A percentile compares a stretch with the other conserved stretches of the same genome.
Evolutionary conservation across 1,284 basidiomycete species (phyloP).

Genomic region (Gymnopus androsaceus): DNA sequence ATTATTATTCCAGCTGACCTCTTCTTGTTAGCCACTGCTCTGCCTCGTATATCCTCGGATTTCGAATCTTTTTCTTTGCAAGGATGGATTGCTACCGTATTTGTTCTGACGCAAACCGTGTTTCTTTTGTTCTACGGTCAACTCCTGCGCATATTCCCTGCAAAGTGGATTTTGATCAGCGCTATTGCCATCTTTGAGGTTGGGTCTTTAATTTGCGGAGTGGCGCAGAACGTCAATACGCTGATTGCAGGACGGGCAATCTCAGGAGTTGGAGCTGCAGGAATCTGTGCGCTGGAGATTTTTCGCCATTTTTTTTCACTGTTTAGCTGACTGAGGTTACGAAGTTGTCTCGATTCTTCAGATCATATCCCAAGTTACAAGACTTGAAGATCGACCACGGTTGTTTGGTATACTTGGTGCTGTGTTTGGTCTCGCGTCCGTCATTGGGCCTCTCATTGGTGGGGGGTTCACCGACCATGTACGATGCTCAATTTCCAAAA

Average conservation of each 20-base stretch:
- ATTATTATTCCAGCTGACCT: too few species aligned
- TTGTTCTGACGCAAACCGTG: conserved; percentile 36
- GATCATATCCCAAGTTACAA: conserved; percentile 36
- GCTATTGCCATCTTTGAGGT: conserved; percentile 43
- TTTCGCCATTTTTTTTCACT: conserved; percentile 25
- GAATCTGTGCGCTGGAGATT: conserved; percentile 23
- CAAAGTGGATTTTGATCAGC: conserved; percentile 43
- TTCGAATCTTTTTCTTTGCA: conserved; percentile 38
- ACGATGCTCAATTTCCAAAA: background rate
- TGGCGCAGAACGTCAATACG: conserved; percentile 35
- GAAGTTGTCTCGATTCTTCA: conserved; percentile 8
- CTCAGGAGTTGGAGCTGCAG: conserved; percentile 31
- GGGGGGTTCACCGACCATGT: conserved; percentile 17
- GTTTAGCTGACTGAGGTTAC: background rate
- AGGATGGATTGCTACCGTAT: conserved; percentile 44
- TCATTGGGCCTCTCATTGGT: conserved; percentile 17
- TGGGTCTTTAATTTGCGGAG: conserved; percentile 49
- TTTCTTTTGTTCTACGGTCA: conserved; percentile 31
- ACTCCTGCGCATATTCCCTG: conserved; percentile 33
- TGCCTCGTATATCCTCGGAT: conserved; percentile 43
- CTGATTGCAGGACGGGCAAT: conserved; percentile 52
- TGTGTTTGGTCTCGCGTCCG: conserved; percentile 14
- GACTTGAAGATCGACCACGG: conserved; percentile 11
- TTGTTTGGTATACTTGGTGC: conserved; percentile 15
- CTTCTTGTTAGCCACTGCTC: conserved; percentile 29